These are phyloP conservation scores for Fusarium camptoceras DNA, from an alignment of 2,329 filamentous ascomycete genomes.

Conservation along the genomic window DNA sequence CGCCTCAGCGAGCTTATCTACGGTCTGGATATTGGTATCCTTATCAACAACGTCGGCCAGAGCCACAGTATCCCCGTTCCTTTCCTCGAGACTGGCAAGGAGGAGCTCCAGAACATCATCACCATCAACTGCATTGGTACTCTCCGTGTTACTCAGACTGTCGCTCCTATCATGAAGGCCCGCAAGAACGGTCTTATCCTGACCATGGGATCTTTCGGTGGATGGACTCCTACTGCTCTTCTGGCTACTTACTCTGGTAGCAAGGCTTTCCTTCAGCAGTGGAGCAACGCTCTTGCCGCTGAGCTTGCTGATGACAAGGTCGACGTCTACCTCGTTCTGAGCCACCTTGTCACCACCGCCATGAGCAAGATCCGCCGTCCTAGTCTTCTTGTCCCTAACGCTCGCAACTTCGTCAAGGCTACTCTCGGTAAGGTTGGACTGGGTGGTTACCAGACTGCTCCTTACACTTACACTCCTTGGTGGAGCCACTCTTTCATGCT, in stretches of 20 bases:
- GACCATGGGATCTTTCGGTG: constrained; percentile 97
- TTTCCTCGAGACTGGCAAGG: constrained; percentile 81
- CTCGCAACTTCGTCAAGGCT: constrained; percentile 83
- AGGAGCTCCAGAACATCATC: constrained; percentile 90
- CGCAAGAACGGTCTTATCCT: constrained; percentile 90
- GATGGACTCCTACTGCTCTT: constrained; percentile 89
- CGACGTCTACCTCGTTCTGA: constrained; percentile 90
- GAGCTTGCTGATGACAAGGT: constrained; percentile 86
- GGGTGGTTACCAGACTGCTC: constrained; percentile 81
- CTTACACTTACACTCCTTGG: constrained; percentile 89
- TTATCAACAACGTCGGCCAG: constrained; percentile 97
- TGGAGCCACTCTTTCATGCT: constrained; percentile 93
- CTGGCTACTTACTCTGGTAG: constrained; percentile 96
- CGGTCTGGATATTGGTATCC: constrained; percentile 82
- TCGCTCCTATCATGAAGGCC: constrained; percentile 85
- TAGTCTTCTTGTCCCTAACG: constrained; percentile 81
- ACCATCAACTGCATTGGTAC: constrained; percentile 96
- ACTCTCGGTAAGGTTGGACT: constrained; percentile 84
- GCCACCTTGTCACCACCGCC: constrained; percentile 92
- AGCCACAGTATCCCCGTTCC: constrained; percentile 93
- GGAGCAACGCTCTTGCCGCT: constrained; percentile 86
- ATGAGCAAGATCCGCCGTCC: constrained; percentile 95
- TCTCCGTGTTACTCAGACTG: constrained; percentile 84
- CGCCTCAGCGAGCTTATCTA: constrained; percentile 75
- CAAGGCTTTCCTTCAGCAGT: constrained; percentile 98